phyloP scores from a whole-genome alignment of 371 early-diverging fungal species.

The Saksenaea vasiformis region DNA sequence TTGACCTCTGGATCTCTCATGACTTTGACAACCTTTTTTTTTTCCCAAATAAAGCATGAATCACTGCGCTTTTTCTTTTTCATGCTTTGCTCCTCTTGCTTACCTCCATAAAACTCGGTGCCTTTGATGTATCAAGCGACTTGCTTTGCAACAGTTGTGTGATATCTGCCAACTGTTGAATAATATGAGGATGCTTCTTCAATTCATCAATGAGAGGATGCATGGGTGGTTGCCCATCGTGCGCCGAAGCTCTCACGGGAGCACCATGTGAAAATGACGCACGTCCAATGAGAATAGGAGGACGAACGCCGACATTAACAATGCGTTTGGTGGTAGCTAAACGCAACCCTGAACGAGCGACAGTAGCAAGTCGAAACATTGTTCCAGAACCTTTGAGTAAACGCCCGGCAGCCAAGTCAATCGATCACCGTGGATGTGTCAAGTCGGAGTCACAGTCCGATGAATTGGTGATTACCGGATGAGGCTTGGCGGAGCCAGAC shows the following conservation, averaged over 20 bases:
- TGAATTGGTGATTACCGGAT: background rate
- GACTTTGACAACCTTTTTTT: constrained; percentile 35
- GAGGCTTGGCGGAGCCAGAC: background rate
- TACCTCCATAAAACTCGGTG: constrained; percentile 39
- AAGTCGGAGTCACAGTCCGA: too few species aligned
- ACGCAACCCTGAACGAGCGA: background rate
- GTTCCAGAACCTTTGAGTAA: too few species aligned
- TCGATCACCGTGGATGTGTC: too few species aligned
- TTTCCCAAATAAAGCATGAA: background rate
- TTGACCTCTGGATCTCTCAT: constrained; percentile 45
- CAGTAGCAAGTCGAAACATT: background rate
- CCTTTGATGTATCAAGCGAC: constrained; percentile 29
- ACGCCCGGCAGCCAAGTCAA: too few species aligned
- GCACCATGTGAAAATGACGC: background rate
- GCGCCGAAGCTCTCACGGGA: background rate
- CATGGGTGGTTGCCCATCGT: background rate
- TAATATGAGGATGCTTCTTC: constrained; percentile 36
- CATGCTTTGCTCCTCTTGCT: background rate
- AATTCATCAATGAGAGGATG: constrained; percentile 43
- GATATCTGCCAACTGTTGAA: constrained; percentile 39
- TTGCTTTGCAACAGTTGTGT: constrained; percentile 35
- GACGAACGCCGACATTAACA: background rate
- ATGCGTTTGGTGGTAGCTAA: background rate
- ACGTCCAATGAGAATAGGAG: background rate
- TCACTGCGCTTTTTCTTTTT: background rate